Evolutionary conservation across 176 grass and related monocot species (phyloP).

Genomic region (Oryza australiensis): DNA sequence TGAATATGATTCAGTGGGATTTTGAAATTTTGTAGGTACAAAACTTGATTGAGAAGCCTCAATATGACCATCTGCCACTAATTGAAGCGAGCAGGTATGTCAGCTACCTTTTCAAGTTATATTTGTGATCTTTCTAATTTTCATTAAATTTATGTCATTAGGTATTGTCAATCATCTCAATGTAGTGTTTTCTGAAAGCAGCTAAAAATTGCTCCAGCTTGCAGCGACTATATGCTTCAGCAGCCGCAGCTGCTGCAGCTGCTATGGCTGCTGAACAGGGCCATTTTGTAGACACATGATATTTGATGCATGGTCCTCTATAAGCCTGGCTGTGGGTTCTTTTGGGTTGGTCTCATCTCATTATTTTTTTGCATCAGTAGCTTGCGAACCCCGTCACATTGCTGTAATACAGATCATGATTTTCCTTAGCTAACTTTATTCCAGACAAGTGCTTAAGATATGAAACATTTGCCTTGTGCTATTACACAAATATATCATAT

Average conservation of each 20-base stretch:
- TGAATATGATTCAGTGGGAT: conserved; percentile 1
- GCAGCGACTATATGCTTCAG: too few relatives aligned
- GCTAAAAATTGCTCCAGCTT: too few relatives aligned
- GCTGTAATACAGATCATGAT: not conserved
- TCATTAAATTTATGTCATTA: not conserved
- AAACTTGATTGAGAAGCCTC: conserved; percentile 96
- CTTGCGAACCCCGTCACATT: not conserved
- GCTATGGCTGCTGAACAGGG: too few relatives aligned
- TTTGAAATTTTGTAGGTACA: conserved; percentile 58
- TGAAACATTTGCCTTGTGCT: not conserved
- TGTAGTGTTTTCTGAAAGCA: not conserved
- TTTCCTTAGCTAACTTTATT: not conserved
- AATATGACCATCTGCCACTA: conserved; percentile 92
- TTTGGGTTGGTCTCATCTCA: not conserved
- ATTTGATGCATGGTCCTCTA: not conserved
- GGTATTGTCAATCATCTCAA: not conserved
- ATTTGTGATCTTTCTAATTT: conserved; percentile 11
- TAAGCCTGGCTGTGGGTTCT: not conserved
- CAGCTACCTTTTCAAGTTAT: conserved; percentile 20
- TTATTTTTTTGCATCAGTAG: not conserved
- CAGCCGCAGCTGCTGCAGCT: too few relatives aligned
- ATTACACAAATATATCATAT: not conserved
- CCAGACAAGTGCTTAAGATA: not conserved
- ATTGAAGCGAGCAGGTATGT: conserved; percentile 97
- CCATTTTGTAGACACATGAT: not conserved